Conservation (phyloP, 805 yeast species). For the Kazachstania taianensis region DNA sequence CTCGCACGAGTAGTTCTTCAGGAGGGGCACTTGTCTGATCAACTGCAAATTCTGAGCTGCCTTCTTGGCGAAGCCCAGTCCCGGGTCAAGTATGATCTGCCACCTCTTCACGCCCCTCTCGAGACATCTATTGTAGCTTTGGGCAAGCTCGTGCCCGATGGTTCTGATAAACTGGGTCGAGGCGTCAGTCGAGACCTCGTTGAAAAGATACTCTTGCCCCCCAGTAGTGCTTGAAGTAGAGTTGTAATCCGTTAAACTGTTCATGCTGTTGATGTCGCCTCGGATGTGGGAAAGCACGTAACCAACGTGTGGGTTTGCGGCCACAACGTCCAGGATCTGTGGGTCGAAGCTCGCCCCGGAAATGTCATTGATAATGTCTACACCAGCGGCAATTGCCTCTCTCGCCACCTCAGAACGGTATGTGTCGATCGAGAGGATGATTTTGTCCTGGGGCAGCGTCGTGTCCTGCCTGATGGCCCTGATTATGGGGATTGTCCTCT, state of each 20-base stretch:
- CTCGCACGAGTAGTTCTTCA: constrained; percentile 38
- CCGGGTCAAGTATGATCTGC: constrained; percentile 92
- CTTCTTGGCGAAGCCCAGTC: constrained; percentile 90
- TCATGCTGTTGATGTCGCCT: constrained; percentile 74
- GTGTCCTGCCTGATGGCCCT: constrained; percentile 42
- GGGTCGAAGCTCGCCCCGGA: constrained; percentile 70
- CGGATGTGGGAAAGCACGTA: constrained; percentile 78
- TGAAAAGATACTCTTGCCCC: constrained; percentile 14
- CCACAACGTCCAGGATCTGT: constrained; percentile 57
- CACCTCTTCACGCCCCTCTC: constrained; percentile 64
- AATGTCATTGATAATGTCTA: constrained; percentile 86
- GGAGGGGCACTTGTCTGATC: constrained; percentile 39
- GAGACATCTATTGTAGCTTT: constrained; percentile 46
- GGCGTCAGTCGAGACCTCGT: constrained; percentile 1
- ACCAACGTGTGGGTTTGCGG: constrained; percentile 54
- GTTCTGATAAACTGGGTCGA: constrained; percentile 37
- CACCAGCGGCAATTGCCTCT: constrained; percentile 61
- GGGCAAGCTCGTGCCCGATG: constrained; percentile 55
- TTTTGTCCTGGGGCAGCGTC: constrained; percentile 29
- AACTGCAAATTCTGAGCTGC: constrained; percentile 58
- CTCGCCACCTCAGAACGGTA: constrained; percentile 69
- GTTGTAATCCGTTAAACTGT: constrained; percentile 43
- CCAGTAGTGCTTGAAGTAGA: constrained; percentile 17
- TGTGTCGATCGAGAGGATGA: constrained; percentile 77
- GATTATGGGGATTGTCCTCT: constrained; percentile 62